Conservation (phyloP, 768 basidiomycete genomes). For the Pulveroboletus sp. region DNA sequence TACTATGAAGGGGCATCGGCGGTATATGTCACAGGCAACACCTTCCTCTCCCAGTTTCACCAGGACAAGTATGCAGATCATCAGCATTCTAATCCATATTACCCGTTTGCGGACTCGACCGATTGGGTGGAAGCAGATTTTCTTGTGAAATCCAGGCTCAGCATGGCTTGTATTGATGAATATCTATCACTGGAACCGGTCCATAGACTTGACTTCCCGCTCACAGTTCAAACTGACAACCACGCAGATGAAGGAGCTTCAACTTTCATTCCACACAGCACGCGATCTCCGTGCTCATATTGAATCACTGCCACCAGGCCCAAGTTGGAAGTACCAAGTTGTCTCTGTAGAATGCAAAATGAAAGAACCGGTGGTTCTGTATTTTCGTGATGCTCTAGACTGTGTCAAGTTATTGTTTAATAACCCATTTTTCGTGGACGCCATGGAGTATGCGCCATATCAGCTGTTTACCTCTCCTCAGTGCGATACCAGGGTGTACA, state of each 20-base stretch:
- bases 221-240: background rate
- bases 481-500: constrained; percentile 3
- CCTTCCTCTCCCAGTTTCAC: background rate
- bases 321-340: background rate
- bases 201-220: constrained; percentile 1
- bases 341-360: background rate
- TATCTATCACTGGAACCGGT: constrained; percentile 29
- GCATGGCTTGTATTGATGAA: constrained; percentile 27
- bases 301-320: background rate
- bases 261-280: background rate
- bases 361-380: background rate
- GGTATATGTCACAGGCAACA: background rate
- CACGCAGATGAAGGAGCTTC: background rate
- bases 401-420: background rate
- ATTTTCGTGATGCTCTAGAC: background rate
- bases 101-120: constrained; percentile 29
- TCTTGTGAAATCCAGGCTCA: constrained; percentile 26
- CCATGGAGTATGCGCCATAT: background rate
- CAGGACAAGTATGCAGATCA: background rate
- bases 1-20: background rate
- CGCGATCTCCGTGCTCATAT: background rate
- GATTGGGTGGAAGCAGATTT: constrained; percentile 34
- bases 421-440: background rate
- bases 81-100: constrained; percentile 15
- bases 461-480: background rate